A percentile compares a stretch with the other conserved stretches of the same genome.
These are phyloP conservation scores for Vigna nakashimae DNA, from an alignment of 306 rosid genomes.

Conservation along the genomic window DNA sequence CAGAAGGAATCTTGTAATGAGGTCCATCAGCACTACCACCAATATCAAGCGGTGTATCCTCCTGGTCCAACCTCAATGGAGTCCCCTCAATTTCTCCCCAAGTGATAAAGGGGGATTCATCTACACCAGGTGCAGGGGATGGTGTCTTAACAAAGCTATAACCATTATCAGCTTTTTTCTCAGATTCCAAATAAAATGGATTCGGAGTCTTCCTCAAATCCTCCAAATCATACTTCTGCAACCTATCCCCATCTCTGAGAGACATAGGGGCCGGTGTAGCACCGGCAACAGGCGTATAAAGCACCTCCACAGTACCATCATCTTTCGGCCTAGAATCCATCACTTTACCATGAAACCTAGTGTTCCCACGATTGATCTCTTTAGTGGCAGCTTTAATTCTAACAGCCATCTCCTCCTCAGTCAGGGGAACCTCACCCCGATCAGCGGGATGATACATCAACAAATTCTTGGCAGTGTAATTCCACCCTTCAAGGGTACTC, in stretches of 20 bases:
- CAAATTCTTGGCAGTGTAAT: conserved; percentile 79
- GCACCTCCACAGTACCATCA: conserved; percentile 75
- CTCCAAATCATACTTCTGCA: conserved; percentile 94
- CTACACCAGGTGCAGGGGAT: conserved; percentile 92
- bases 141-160: conserved; percentile 90
- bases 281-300: conserved; percentile 83
- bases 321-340: conserved; percentile 83
- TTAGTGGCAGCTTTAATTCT: conserved; percentile 82
- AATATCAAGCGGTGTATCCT: conserved; percentile 86
- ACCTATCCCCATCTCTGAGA: conserved; percentile 73
- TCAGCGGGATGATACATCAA: conserved; percentile 96
- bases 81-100: conserved; percentile 99
- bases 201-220: conserved; percentile 94
- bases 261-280: conserved; percentile 68
- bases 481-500: conserved; percentile 90
- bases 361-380: conserved; percentile 70
- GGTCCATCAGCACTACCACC: conserved; percentile 92
- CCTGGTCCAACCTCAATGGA: conserved; percentile 85
- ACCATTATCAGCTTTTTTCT: conserved; percentile 83
- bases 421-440: conserved; percentile 84
- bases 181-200: conserved; percentile 80
- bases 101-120: conserved; percentile 89
- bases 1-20: conserved; percentile 79
- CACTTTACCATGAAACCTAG: conserved; percentile 82
- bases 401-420: conserved; percentile 75